Base-by-base conservation (phyloP, 805 yeast genomes). In the Candida incommunis region DNA sequence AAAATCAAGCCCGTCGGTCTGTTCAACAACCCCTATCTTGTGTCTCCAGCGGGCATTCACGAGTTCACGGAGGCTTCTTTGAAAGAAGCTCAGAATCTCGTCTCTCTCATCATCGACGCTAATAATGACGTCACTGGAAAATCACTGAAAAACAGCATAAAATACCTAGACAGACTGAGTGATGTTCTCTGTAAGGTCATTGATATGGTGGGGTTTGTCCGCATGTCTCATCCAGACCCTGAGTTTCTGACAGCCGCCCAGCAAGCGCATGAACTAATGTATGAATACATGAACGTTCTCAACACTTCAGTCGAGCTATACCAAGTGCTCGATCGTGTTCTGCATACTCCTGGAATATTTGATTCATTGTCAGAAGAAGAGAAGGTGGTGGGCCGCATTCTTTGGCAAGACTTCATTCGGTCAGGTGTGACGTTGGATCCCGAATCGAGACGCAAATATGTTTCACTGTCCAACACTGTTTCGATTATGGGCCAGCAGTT, bases 101-200 rank as follows among this genome's bases (percentile, higher is more conserved):
- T 82, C 1, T 58, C 65, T 0, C 58, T 67, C n/a, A 75, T 90
- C 66, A 63, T 76, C 15, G 37, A 45, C 4, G 50, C 67, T 21
- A 53, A 71, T 0, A 65, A 66, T 7, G 13, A 9, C 13, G n/a
- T n/a, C n/a, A n/a, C n/a, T n/a, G 83, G 74, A 1, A 40, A 22
- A 4, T 44, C 48, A 3, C 54, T 71, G 20, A 51, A 54, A 16
- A 60, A 67, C 3, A 84, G 76, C 45, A 73, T 90, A 45, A 58
- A 75, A 40, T 76, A 78, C 44, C 66, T 92, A 50, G 98, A 92
- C 58, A 76, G 86, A 51, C 64, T 92, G 34, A 82, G 95, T 55
- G 97, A 92, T 58, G 74, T 82, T 23, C 63, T 92, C 24, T 92
- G 98, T 59, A 75, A 95, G 46, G 96, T 86, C 3, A 88, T 92